Conservation (phyloP, 176 grass and related monocot genomes). For the Phyllostachys edulis region DNA sequence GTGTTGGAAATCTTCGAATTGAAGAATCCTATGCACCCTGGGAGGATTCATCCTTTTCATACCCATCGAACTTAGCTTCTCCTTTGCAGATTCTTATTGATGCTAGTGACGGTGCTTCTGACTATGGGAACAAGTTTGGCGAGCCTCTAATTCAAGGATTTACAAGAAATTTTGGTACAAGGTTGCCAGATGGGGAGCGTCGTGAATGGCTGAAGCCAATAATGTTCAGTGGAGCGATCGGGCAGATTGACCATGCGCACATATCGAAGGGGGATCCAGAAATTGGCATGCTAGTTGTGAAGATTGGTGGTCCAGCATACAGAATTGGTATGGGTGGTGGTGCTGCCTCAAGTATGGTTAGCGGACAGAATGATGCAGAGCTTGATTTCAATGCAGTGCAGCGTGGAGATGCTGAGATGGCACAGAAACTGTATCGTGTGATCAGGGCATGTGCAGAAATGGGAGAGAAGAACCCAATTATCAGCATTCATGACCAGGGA, state of each 20-base stretch:
- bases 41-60: constrained; percentile 67
- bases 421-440: constrained; percentile 77
- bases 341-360: constrained; percentile 82
- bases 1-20: constrained; percentile 76
- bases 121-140: constrained; percentile 94
- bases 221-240: constrained; percentile 86
- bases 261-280: constrained; percentile 66
- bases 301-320: constrained; percentile 85
- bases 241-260: constrained; percentile 73
- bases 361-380: constrained; percentile 79
- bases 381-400: constrained; percentile 83
- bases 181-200: constrained; percentile 25
- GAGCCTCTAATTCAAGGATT: constrained; percentile 80
- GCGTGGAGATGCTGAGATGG: constrained; percentile 88
- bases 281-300: constrained; percentile 86
- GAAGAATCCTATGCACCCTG: constrained; percentile 60
- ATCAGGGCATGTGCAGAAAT: constrained; percentile 77
- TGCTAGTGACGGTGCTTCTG: constrained; percentile 74
- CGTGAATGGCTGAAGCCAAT: constrained; percentile 86
- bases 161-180: constrained; percentile 73
- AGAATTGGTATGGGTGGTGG: constrained; percentile 90
- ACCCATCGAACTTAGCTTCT: constrained; percentile 52
- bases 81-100: constrained; percentile 71
- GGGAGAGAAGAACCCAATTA: constrained; percentile 71
- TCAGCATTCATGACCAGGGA: constrained; percentile 89